Evolutionary conservation across 202 grass and related monocot genomes (phyloP).

Genomic region (Panicum hallii): DNA sequence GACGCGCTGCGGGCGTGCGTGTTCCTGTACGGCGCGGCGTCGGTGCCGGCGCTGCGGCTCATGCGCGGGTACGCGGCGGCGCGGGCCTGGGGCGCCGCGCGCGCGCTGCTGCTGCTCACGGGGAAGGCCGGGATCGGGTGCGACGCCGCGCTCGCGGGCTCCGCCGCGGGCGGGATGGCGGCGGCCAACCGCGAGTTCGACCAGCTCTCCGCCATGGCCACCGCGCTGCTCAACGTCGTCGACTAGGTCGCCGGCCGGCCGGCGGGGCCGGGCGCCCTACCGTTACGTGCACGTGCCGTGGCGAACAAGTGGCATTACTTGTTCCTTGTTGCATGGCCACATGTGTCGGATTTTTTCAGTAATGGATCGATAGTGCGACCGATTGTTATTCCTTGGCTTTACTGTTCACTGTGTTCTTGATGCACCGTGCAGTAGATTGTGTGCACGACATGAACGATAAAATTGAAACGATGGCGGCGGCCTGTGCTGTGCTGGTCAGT

Average conservation of each 20-base stretch:
- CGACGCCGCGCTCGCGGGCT: conserved; percentile 38
- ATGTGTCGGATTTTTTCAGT: no score
- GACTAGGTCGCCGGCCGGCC: background rate
- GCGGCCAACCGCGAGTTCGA: conserved; percentile 35
- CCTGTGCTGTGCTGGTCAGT: no score
- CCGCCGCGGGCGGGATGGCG: conserved; percentile 11
- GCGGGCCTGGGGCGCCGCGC: conserved; percentile 37
- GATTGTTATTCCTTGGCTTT: no score
- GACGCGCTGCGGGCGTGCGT: conserved; percentile 51
- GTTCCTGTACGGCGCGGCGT: conserved; percentile 41
- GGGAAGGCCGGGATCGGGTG: conserved; percentile 44
- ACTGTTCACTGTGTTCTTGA: no score
- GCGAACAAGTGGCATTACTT: no score
- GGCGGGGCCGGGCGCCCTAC: no score
- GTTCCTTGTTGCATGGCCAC: no score
- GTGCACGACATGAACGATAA: no score
- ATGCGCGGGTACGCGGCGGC: conserved; percentile 52
- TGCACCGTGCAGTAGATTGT: no score
- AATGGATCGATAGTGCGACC: no score
- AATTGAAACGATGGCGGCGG: no score
- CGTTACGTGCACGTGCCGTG: no score
- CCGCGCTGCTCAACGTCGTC: conserved; percentile 46
- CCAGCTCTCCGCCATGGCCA: conserved; percentile 51
- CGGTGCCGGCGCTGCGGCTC: conserved; percentile 48
- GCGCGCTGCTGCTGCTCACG: conserved; percentile 36